Percentiles rank a stretch among this genome's conserved stretches.
These are phyloP conservation scores for Solanum tarijense DNA, from an alignment of 257 asterid genomes.

Conservation along the genomic window DNA sequence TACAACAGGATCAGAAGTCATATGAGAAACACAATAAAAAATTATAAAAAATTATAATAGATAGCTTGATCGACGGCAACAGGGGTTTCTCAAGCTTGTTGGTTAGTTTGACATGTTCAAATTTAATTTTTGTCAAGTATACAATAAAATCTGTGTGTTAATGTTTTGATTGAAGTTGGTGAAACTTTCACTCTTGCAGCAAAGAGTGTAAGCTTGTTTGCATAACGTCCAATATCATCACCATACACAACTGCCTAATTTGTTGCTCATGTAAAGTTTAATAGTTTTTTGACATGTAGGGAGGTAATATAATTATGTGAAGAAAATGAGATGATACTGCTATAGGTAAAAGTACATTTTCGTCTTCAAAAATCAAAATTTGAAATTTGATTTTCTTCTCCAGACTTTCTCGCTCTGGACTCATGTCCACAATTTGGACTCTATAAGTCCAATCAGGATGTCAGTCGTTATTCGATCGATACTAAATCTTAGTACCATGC, in stretches of 20 bases:
- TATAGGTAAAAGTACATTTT: neutral
- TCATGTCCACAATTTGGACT: neutral
- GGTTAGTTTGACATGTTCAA: neutral
- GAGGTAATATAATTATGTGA: neutral
- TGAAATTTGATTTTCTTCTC: neutral
- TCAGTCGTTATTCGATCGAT: no score
- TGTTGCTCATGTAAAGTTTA: neutral
- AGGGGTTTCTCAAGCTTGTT: neutral
- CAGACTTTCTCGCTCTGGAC: neutral
- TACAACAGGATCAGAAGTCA: no score
- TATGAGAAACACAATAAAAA: no score
- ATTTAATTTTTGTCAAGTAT: neutral
- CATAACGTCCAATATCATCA: neutral
- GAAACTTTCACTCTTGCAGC: neutral
- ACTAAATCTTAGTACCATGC: no score
- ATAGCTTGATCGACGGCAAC: neutral
- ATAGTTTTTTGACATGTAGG: neutral
- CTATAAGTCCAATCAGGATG: no score
- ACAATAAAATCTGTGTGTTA: neutral
- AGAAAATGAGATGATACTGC: neutral
- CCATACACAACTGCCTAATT: neutral
- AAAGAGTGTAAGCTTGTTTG: neutral
- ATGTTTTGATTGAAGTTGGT: neutral
- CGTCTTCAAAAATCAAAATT: neutral
- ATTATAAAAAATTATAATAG: rapidly evolving